These are phyloP conservation scores for Scutellaria galericulata DNA, from an alignment of 257 asterid genomes.

Conservation along the genomic window DNA sequence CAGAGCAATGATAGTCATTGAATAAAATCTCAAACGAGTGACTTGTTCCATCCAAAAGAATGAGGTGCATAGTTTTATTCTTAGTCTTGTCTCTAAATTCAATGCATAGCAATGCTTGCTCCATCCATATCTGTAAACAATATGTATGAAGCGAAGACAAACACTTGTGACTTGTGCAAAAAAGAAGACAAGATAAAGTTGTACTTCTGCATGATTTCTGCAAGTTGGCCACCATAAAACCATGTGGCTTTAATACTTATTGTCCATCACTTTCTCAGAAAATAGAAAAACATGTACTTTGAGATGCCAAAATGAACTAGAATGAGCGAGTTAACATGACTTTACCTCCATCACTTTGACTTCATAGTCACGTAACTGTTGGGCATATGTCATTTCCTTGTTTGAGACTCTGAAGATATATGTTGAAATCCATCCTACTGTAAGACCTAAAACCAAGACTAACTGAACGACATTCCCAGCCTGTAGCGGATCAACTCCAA, in stretches of 20 bases:
- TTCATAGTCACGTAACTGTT: constrained; percentile 90
- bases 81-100: not conserved
- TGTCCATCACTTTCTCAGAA: too few species aligned
- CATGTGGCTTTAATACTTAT: too few species aligned
- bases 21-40: not conserved
- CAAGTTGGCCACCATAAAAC: not conserved
- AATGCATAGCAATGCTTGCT: not conserved
- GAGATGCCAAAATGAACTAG: not conserved
- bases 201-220: not conserved
- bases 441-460: constrained; percentile 86
- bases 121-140: not conserved
- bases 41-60: not conserved
- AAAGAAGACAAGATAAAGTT: not conserved
- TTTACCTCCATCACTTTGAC: constrained; percentile 91
- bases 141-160: not conserved
- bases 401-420: constrained; percentile 93
- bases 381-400: constrained; percentile 97
- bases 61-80: not conserved
- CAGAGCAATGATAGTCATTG: not conserved
- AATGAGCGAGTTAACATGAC: constrained; percentile 23
- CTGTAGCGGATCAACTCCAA: constrained; percentile 88
- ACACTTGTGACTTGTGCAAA: not conserved
- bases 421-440: constrained; percentile 94
- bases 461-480: constrained; percentile 96
- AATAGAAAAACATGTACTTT: not conserved